Percentiles rank a stretch among this genome's conserved stretches.
Conservation (phyloP, 129 eudicot genomes). For the Heracleum sosnowskyi region DNA sequence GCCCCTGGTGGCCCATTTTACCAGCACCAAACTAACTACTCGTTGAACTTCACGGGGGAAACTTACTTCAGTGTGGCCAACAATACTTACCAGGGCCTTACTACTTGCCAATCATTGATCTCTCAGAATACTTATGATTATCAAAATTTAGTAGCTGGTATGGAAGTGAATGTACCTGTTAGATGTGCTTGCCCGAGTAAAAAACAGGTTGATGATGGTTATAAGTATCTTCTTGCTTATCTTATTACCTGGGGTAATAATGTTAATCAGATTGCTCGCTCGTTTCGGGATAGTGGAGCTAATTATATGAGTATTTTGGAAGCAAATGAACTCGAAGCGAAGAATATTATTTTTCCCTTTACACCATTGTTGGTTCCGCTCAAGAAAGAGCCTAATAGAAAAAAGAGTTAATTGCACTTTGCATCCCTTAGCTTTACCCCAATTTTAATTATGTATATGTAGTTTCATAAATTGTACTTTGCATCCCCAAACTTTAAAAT, state of each 20-base stretch:
- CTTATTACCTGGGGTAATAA: slow-evolving; percentile 31
- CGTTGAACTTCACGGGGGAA: slow-evolving; percentile 10
- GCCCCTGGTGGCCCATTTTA: slow-evolving; percentile 18
- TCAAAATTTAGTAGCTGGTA: slow-evolving; percentile 4
- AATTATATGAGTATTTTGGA: slow-evolving; percentile 23
- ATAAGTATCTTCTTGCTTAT: slow-evolving; percentile 46
- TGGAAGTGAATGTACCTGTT: slow-evolving; percentile 40
- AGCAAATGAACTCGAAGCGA: slow-evolving; percentile 38
- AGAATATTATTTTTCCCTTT: slow-evolving; percentile 28
- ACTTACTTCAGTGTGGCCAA: slow-evolving; percentile 52
- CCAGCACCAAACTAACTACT: slow-evolving; percentile 52
- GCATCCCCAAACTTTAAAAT: too few species aligned
- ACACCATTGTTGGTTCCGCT: slow-evolving; percentile 67
- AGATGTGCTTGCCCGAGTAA: slow-evolving; percentile 71
- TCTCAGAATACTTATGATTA: slow-evolving; percentile 30
- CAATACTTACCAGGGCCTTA: slow-evolving; percentile 55
- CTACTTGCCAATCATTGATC: slow-evolving; percentile 66
- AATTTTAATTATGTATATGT: too few species aligned
- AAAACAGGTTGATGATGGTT: slow-evolving; percentile 40
- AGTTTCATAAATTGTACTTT: too few species aligned
- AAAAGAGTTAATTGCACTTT: too few species aligned
- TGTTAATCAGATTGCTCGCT: slow-evolving; percentile 14
- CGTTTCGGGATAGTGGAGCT: slow-evolving; percentile 22
- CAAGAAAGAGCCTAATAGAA: slow-evolving; percentile 31
- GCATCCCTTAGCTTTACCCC: too few species aligned